phyloP scores from a whole-genome alignment of 1,139 yeast species.

The Geotrichum reessii region DNA sequence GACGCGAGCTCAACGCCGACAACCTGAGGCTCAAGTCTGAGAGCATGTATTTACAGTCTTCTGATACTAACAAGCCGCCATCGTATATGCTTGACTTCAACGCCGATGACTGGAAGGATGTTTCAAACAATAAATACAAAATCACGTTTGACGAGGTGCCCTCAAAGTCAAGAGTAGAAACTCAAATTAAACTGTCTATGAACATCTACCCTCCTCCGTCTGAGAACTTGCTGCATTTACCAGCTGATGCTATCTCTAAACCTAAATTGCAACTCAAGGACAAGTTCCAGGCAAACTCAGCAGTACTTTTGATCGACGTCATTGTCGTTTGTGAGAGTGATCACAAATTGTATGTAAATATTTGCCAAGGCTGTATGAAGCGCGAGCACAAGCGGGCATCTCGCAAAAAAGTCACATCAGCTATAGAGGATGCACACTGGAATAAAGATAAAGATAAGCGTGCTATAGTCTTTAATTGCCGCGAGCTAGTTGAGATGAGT shows the following conservation, averaged over 20 bases:
- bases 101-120: constrained; percentile 32
- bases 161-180: constrained; percentile 77
- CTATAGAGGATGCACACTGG: constrained; percentile 67
- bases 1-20: constrained; percentile 12
- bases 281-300: constrained; percentile 33
- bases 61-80: constrained; percentile 21
- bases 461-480: constrained; percentile 82
- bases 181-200: constrained; percentile 72
- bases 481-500: constrained; percentile 73
- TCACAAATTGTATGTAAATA: constrained; percentile 53
- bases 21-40: constrained; percentile 1
- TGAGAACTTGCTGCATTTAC: constrained; percentile 63
- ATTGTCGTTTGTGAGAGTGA: constrained; percentile 36
- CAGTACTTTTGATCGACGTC: constrained; percentile 32
- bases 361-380: constrained; percentile 78
- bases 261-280: constrained; percentile 59
- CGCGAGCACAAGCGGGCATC: constrained; percentile 89
- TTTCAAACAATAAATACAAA: constrained; percentile 46
- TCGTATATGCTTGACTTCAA: constrained; percentile 34
- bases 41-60: not conserved
- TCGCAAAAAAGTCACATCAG: constrained; percentile 57
- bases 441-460: constrained; percentile 65
- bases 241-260: constrained; percentile 78
- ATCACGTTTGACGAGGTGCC: constrained; percentile 60
- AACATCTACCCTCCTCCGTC: constrained; percentile 67